Conservation (phyloP, 768 basidiomycete genomes). For the Gymnopilus dilepis region DNA sequence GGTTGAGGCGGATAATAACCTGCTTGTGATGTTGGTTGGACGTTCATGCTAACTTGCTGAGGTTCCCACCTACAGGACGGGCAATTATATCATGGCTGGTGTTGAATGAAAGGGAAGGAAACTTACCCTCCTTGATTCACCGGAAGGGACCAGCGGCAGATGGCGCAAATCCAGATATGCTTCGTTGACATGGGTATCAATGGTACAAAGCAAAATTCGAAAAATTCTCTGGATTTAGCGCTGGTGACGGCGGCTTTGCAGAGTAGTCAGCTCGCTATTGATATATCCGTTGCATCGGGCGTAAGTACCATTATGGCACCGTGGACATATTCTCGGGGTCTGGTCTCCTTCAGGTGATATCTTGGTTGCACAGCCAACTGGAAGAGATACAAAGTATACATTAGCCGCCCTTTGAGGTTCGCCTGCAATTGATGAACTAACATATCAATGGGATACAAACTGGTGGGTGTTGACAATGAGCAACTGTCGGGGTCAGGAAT, state of each 20-base stretch:
- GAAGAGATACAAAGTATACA: constrained; percentile 1
- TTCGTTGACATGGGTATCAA: constrained; percentile 63
- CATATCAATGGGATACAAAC: constrained; percentile 33
- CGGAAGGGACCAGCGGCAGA: constrained; percentile 64
- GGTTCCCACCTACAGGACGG: constrained; percentile 31
- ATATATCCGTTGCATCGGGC: neutral
- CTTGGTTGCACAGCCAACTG: constrained; percentile 67
- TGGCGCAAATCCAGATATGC: constrained; percentile 68
- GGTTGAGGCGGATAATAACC: constrained; percentile 28
- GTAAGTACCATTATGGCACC: constrained; percentile 63
- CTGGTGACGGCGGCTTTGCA: constrained; percentile 54
- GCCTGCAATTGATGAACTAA: constrained; percentile 17
- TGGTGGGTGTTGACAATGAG: too few relatives aligned
- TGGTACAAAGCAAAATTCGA: constrained; percentile 72
- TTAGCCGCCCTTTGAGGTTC: too few relatives aligned
- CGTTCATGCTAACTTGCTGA: constrained; percentile 16
- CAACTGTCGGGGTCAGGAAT: too few relatives aligned
- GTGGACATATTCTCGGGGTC: constrained; percentile 62
- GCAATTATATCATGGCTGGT: neutral
- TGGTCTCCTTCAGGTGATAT: constrained; percentile 58
- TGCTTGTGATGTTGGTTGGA: constrained; percentile 21
- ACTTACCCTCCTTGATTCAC: constrained; percentile 52
- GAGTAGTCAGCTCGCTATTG: neutral
- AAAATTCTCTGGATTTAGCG: constrained; percentile 65
- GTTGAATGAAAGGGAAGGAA: neutral